phyloP scores from a whole-genome alignment of 78 protist genomes.

The Paulinella micropora region DNA sequence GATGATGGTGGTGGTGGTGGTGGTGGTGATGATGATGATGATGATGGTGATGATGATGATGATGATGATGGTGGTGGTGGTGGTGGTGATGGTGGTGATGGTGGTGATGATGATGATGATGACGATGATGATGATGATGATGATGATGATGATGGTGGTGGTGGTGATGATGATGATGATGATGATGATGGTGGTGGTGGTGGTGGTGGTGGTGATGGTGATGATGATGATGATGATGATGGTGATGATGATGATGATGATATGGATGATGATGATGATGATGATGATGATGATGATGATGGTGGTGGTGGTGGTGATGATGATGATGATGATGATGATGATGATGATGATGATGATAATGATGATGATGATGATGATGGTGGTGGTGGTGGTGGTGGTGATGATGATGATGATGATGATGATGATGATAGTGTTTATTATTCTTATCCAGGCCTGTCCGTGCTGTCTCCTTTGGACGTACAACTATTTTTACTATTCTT shows the following conservation, averaged over 20 bases:
- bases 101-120: not conserved
- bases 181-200: not conserved
- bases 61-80: not conserved
- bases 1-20: no score
- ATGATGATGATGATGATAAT: conserved; percentile 4
- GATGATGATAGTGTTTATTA: no score
- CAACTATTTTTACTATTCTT: no score
- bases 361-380: conserved; percentile 8
- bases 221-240: conserved; percentile 7
- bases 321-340: conserved; percentile 8
- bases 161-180: not conserved
- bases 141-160: not conserved
- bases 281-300: conserved; percentile 7
- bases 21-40: not conserved
- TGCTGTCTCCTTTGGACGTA: no score
- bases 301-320: conserved; percentile 9
- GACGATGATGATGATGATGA: not conserved
- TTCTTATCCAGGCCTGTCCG: no score
- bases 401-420: not conserved
- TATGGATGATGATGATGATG: no score
- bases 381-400: not conserved
- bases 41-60: not conserved
- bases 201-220: conserved; percentile 9
- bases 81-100: not conserved
- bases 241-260: conserved; percentile 8